Evolutionary conservation across 352 stramenopile species (phyloP).

Genomic region (Pythium aquatile): DNA sequence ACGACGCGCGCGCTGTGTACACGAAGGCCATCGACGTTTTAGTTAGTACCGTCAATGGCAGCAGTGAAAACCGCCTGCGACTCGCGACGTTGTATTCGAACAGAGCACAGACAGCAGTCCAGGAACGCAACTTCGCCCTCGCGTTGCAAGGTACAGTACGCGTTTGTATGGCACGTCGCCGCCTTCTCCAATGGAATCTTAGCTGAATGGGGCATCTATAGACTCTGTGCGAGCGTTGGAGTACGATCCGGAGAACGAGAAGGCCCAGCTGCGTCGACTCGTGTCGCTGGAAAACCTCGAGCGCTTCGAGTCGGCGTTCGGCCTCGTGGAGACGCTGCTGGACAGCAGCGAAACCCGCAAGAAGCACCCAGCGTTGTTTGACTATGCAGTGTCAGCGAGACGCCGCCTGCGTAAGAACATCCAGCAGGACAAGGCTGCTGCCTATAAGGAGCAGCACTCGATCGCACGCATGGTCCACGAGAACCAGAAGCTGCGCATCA

Average conservation of each 20-base stretch:
- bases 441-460: conserved; percentile 46
- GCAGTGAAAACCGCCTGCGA: neutral
- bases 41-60: neutral
- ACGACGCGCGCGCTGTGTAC: conserved; percentile 52
- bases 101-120: conserved; percentile 63
- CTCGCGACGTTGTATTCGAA: conserved; percentile 58
- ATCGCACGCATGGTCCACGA: conserved; percentile 77
- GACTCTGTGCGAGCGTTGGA: conserved; percentile 57
- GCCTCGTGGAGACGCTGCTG: conserved; percentile 46
- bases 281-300: conserved; percentile 78
- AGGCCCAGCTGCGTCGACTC: conserved; percentile 57
- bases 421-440: conserved; percentile 47
- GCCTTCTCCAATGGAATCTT: neutral
- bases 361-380: conserved; percentile 35
- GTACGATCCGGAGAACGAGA: conserved; percentile 57
- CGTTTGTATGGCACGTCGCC: neutral
- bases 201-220: conserved; percentile 15
- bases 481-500: conserved; percentile 77
- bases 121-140: conserved; percentile 68
- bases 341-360: conserved; percentile 18
- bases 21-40: conserved; percentile 39
- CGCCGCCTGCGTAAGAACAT: conserved; percentile 57
- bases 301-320: conserved; percentile 61
- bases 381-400: conserved; percentile 52
- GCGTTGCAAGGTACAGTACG: conserved; percentile 45